Evolutionary conservation across 75 land plant species (phyloP), one percentile per base, ranked within the genome.

Genomic region (Pinus tabuliformis): DNA sequence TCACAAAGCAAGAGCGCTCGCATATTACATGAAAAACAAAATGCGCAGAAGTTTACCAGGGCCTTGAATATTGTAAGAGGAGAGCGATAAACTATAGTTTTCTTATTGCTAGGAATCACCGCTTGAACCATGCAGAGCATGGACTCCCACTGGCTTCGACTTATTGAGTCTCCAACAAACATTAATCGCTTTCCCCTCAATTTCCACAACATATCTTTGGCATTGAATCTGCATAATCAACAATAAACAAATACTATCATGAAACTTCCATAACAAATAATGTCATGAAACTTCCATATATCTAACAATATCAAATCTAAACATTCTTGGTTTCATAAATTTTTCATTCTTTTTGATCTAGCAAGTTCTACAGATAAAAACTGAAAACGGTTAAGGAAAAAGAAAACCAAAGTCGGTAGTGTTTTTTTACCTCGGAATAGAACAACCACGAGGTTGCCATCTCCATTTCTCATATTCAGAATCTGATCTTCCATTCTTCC

Each of bases 141-240:
- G 36, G 95, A 92, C 73, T 94, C 97, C 97, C 97, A 94, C 45
- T 94, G 92, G 73, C 85, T 92, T 74, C 92, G 86, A 78, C 81
- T 87, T 58, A 92, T 87, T 2, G 97, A 94, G 78, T 94, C 97
- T 4, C 97, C 97, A 22, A 92, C 97, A 36, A 90, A 76, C 84
- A 92, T 94, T 70, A 94, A 52, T 56, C 97, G 78, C 64, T 86
- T 86, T 74, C 83, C 86, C 65, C 95, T 82, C 77, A 94, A 79
- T 66, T 80, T 85, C 57, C 79, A 91, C 33, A 94, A 83, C 75
- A 95, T 84, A n/a, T 87, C 76, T 77, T 83, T 70, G 16, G 93
- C 90, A 85, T 94, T 79, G 78, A 91, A 93, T 77, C 96, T 93
- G 81, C 37, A 42, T 70, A 12, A 62, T 42, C 4, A 78, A 57